These are phyloP conservation scores for Puccinia polysora DNA, from an alignment of 1,284 basidiomycete genomes.

Conservation along the genomic window DNA sequence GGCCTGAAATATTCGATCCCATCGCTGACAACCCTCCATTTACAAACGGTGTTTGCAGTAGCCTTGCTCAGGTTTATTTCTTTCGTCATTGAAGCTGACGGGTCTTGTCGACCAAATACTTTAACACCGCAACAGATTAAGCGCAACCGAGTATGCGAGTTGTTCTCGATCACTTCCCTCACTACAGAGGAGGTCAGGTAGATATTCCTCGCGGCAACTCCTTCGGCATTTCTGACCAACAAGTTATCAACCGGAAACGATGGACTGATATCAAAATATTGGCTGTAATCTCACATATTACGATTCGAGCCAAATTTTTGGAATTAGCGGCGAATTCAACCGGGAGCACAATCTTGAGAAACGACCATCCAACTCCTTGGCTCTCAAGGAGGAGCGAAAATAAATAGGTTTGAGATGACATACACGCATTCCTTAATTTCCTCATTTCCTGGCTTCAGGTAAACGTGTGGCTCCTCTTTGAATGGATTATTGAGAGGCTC, in stretches of 20 bases:
- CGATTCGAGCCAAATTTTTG: neutral
- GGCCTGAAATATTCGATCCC: constrained; percentile 77
- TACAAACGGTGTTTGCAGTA: constrained; percentile 55
- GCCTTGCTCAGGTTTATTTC: constrained; percentile 50
- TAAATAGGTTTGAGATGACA: constrained; percentile 49
- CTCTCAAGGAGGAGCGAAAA: neutral
- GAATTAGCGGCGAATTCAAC: neutral
- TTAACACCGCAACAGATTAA: constrained; percentile 89
- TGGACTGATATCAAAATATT: constrained; percentile 68
- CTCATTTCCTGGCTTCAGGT: constrained; percentile 67
- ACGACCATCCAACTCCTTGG: neutral
- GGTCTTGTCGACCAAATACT: constrained; percentile 61
- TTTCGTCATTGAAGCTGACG: constrained; percentile 53
- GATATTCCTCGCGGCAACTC: constrained; percentile 71
- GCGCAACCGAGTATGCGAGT: constrained; percentile 78
- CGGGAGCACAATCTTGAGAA: neutral
- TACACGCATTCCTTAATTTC: constrained; percentile 68
- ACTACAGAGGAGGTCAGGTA: constrained; percentile 85
- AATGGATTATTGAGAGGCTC: constrained; percentile 50
- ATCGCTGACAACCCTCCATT: constrained; percentile 71
- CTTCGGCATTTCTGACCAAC: constrained; percentile 80
- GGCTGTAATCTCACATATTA: constrained; percentile 55
- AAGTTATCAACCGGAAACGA: constrained; percentile 71
- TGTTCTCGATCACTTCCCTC: constrained; percentile 66
- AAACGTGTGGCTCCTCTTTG: constrained; percentile 87